Evolutionary conservation across 2,329 filamentous ascomycete species (phyloP), one percentile per base, ranked within the genome.

Genomic region (Hymenotorrendiella dingleyae): DNA sequence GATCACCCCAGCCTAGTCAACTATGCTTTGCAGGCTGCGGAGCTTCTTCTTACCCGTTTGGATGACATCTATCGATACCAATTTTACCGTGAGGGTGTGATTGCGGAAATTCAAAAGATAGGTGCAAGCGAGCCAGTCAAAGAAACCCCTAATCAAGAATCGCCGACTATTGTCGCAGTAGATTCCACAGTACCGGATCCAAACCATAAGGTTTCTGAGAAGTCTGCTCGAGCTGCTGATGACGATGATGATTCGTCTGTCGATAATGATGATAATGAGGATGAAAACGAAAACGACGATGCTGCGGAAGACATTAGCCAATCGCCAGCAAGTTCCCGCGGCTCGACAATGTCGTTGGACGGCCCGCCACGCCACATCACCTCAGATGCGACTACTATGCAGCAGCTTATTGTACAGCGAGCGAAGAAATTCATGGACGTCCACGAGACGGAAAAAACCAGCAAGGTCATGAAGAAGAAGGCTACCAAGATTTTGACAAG

Each of bases 81-180:
- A 56, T 91, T 98, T 54, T 94, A 98, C 60, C 86, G 93, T 0
- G 94, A 98, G 66, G 93, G 93, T 26, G 93, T 98, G 32, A 90
- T 97, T 54, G 75, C 84, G 2, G 91, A 98, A 62, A 94, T 98
- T 39, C 75, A 80, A 22, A 91, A 89, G 59, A 70, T 98, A 23
- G 83, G 88, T 1, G 73, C 73, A 42, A 27, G 30, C 24, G 43
- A 52, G 21, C 36, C 53, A 9, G 26, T 37, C 2, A 48, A 54
- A 17, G 53, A 57, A 9, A n/a, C 47, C 21, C 47, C 47, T 11
- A 40, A 49, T 7, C 38, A 47, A 19, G 53, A 56, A 23, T 30
- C 49, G 20, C 36, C 37, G 26, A 39, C 30, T 4, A 41, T 48
- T 14, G 50, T 55, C 24, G 45, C 48, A 7, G 42, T 47, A 21